A percentile compares a stretch with the other conserved stretches of the same genome.
Evolutionary conservation across 1,139 yeast genomes (phyloP).

Genomic region (Candida sanyaensis): DNA sequence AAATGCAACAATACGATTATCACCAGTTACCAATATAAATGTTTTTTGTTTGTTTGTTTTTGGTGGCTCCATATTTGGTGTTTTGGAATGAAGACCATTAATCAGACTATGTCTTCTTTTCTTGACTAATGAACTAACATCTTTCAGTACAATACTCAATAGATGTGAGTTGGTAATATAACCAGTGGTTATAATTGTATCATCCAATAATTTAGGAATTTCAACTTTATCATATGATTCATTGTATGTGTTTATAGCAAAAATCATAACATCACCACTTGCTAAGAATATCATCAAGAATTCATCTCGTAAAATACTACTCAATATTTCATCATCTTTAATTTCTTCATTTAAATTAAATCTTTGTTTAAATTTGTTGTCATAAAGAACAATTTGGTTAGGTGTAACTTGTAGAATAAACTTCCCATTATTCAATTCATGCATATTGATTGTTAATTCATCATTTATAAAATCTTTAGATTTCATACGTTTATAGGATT

Average conservation of each 20-base stretch:
- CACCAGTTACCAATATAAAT: slow-evolving; percentile 74
- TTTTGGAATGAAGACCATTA: slow-evolving; percentile 7
- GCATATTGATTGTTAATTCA: slow-evolving; percentile 68
- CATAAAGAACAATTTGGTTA: slow-evolving; percentile 63
- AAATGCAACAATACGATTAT: slow-evolving; percentile 69
- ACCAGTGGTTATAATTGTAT: slow-evolving; percentile 69
- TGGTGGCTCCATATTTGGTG: slow-evolving; percentile 17
- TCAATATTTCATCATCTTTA: slow-evolving; percentile 50
- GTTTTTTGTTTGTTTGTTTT: slow-evolving; percentile 44
- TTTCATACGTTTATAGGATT: slow-evolving; percentile 64
- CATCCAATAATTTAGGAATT: slow-evolving; percentile 55
- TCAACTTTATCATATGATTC: slow-evolving; percentile 37
- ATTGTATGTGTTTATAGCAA: slow-evolving; percentile 43
- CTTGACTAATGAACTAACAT: slow-evolving; percentile 35
- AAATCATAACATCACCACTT: slow-evolving; percentile 57
- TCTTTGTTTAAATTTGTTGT: slow-evolving; percentile 55
- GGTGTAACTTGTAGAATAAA: slow-evolving; percentile 76
- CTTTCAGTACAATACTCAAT: slow-evolving; percentile 44
- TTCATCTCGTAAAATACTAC: slow-evolving; percentile 53
- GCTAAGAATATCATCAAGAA: slow-evolving; percentile 54
- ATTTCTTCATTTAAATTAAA: slow-evolving; percentile 38
- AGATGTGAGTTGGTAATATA: slow-evolving; percentile 53
- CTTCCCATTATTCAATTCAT: slow-evolving; percentile 58
- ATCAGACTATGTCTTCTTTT: slow-evolving; percentile 30
- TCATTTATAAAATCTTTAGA: slow-evolving; percentile 65